Conservation (phyloP, 495 filamentous ascomycete species). For the Astrothelium subdiscretum region DNA sequence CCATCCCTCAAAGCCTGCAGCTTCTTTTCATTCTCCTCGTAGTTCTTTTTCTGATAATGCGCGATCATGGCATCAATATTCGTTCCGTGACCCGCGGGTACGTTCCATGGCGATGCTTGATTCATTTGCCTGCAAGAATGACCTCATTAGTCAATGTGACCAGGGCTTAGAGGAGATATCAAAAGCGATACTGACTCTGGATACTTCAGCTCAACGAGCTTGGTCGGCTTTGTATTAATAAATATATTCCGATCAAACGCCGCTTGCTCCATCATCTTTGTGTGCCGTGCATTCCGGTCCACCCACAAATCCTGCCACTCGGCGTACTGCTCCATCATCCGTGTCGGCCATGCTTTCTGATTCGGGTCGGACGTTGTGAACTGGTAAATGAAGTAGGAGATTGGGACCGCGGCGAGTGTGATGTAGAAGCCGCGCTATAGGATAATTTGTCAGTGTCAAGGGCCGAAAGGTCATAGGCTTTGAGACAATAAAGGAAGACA, state of each 20-base stretch:
- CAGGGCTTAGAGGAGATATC: too few relatives aligned
- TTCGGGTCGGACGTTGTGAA: constrained; percentile 36
- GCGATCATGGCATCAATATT: constrained; percentile 50
- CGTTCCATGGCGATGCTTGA: constrained; percentile 48
- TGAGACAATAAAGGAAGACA: constrained; percentile 11
- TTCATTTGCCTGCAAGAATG: constrained; percentile 54
- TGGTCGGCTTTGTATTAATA: constrained; percentile 37
- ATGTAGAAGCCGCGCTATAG: constrained; percentile 56
- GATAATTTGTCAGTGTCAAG: constrained; percentile 13
- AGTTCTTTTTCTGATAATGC: constrained; percentile 49
- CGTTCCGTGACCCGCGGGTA: constrained; percentile 45
- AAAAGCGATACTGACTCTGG: constrained; percentile 52
- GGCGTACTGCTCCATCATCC: constrained; percentile 44
- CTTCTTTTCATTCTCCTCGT: constrained; percentile 39
- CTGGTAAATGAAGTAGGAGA: constrained; percentile 45
- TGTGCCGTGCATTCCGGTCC: constrained; percentile 51
- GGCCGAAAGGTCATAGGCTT: too few relatives aligned
- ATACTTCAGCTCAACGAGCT: constrained; percentile 44
- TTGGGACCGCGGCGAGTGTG: constrained; percentile 45
- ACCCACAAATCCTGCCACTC: constrained; percentile 39
- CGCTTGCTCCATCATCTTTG: constrained; percentile 55
- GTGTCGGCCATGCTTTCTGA: constrained; percentile 43
- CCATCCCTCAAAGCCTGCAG: constrained; percentile 22
- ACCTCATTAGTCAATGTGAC: too few relatives aligned
- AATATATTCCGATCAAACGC: constrained; percentile 57